Evolutionary conservation across 306 rosid genomes (phyloP), one percentile per base, ranked within the genome.

Genomic region (Lupinus albus): DNA sequence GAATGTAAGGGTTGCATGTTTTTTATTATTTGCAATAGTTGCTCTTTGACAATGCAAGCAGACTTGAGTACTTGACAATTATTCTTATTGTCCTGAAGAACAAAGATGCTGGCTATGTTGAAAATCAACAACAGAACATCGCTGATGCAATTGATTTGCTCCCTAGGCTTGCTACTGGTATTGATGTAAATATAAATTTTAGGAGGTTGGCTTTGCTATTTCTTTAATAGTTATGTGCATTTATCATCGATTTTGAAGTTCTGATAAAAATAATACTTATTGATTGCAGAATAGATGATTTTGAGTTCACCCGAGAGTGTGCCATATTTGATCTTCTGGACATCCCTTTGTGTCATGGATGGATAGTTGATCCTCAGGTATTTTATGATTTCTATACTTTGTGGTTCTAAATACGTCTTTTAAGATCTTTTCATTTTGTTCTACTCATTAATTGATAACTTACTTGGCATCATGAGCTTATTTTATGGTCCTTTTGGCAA

Each of bases 341-440:
- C 81, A 94, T 94, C 76, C 97, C 99, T 6, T 75, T 94, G 55
- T 94, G 82, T 85, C 99, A 94, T 78, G 99, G 99, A 70, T 94
- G 99, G 99, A 91, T 94, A 61, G 96, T 87, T 75, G 99, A 90
- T 76, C 81, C 91, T 21, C 89, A 94, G 96, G 99, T 94, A 67
- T 67, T 61, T 74, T 54, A 25, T 25, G 30, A 25, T 25, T 25
- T 25, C 30, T 25, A 25, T 25, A 25, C 30, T 21, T 21, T 25
- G 30, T 25, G 30, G 30, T 25, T 25, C 30, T 25, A 25, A 25
- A 25, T 25, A 25, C 30, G 4, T 25, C 4, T 25, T 3, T 25
- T 25, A 25, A 25, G 30, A 25, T 25, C 30, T 25, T 25, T 25
- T 25, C 30, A 25, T 25, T 25, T 25, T 25, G 1, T 25, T 3